These are phyloP conservation scores for Citrus inodora DNA, from an alignment of 345 rosid genomes.

Conservation along the genomic window DNA sequence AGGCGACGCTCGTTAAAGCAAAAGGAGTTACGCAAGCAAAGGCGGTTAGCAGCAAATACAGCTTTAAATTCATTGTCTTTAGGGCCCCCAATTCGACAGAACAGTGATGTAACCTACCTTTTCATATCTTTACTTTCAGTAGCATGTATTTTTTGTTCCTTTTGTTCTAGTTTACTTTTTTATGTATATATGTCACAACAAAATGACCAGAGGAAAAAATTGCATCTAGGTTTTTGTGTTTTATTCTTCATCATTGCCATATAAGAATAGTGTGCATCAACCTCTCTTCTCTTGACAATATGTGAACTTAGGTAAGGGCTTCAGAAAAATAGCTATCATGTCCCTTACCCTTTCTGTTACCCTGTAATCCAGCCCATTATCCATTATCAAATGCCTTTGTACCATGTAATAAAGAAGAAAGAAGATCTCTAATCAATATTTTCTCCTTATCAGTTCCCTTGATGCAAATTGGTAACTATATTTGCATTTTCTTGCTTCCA, in stretches of 20 bases:
- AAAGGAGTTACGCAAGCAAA: slow-evolving; percentile 56
- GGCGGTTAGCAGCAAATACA: slow-evolving; percentile 63
- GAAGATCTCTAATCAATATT: neutral
- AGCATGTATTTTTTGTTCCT: neutral
- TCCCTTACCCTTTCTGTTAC: neutral
- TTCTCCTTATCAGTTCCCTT: neutral
- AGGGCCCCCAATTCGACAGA: slow-evolving; percentile 65
- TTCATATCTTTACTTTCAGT: neutral
- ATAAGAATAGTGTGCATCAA: neutral
- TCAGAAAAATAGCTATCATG: neutral
- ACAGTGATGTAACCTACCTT: slow-evolving; percentile 58
- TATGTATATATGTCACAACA: neutral
- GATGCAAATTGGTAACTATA: neutral
- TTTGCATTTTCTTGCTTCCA: neutral
- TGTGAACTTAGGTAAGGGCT: neutral
- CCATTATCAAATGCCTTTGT: neutral
- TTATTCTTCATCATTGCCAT: neutral
- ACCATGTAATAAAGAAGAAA: neutral
- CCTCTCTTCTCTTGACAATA: neutral
- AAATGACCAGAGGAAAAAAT: neutral
- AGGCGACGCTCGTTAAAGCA: slow-evolving; percentile 59
- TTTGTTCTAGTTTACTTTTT: neutral
- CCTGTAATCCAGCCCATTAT: neutral
- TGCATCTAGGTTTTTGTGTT: neutral
- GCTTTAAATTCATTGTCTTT: slow-evolving; percentile 70